phyloP scores from a whole-genome alignment of 1,284 basidiomycete species.

The Bjerkandera adusta region DNA sequence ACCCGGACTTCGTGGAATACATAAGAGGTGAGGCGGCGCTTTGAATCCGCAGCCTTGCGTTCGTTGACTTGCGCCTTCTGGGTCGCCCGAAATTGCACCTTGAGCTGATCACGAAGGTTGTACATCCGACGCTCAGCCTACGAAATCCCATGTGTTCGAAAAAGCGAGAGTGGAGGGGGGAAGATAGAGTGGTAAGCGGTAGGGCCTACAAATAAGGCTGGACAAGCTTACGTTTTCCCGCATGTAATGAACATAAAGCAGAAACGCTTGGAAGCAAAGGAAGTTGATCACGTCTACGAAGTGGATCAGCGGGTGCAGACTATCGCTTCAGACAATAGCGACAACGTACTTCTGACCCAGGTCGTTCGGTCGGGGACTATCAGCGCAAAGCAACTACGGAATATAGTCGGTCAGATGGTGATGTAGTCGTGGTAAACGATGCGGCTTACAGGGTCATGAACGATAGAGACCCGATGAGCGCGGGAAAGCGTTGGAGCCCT shows the following conservation, averaged over 20 bases:
- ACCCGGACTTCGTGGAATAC: slow-evolving; percentile 87
- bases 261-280: slow-evolving; percentile 57
- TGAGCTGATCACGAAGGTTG: slow-evolving; percentile 67
- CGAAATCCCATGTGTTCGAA: not conserved
- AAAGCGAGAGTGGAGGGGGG: not conserved
- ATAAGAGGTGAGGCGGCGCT: slow-evolving; percentile 78
- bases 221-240: slow-evolving; percentile 38
- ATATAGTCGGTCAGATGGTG: not conserved
- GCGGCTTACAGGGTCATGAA: slow-evolving; percentile 59
- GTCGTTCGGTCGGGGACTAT: slow-evolving; percentile 51
- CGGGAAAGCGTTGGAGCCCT: slow-evolving; percentile 66
- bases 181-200: not conserved
- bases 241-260: slow-evolving; percentile 57
- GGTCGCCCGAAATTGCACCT: slow-evolving; percentile 74
- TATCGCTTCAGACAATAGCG: not conserved
- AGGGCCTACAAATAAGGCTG: not conserved
- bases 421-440: not conserved
- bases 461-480: slow-evolving; percentile 53
- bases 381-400: slow-evolving; percentile 47
- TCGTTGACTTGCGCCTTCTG: slow-evolving; percentile 87
- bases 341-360: slow-evolving; percentile 53
- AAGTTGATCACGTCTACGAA: slow-evolving; percentile 61
- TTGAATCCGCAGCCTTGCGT: slow-evolving; percentile 74
- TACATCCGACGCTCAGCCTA: slow-evolving; percentile 60
- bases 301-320: not conserved